These are phyloP conservation scores for Boletus reticulatus DNA, from an alignment of 768 basidiomycete species.

Conservation along the genomic window DNA sequence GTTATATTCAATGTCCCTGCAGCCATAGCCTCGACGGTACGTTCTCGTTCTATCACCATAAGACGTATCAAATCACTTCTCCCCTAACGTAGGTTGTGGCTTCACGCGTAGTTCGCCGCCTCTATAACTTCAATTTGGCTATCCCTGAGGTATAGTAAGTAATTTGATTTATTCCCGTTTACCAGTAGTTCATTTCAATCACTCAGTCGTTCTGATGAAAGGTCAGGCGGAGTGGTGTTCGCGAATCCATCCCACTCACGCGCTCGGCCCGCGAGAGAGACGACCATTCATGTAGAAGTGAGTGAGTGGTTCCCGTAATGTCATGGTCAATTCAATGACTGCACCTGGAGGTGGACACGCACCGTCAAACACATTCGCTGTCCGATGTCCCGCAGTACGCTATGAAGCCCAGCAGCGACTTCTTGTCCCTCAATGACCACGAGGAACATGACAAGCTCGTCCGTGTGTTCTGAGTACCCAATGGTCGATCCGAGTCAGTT, in stretches of 20 bases:
- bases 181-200: not conserved
- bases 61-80: not conserved
- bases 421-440: slow-evolving; percentile 23
- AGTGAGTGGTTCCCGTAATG: not conserved
- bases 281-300: slow-evolving; percentile 36
- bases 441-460: slow-evolving; percentile 15
- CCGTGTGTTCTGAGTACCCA: slow-evolving; percentile 9
- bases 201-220: slow-evolving; percentile 19
- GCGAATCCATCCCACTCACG: slow-evolving; percentile 16
- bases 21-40: slow-evolving; percentile 50
- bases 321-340: not conserved
- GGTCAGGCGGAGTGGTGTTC: slow-evolving; percentile 19
- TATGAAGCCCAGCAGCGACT: slow-evolving; percentile 22
- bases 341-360: slow-evolving; percentile 28
- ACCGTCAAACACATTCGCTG: slow-evolving; percentile 24
- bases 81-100: slow-evolving; percentile 48
- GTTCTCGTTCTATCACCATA: slow-evolving; percentile 12
- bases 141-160: slow-evolving; percentile 32
- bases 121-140: slow-evolving; percentile 45
- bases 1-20: slow-evolving; percentile 67
- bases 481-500: not conserved
- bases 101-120: slow-evolving; percentile 56
- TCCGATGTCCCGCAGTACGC: slow-evolving; percentile 22
- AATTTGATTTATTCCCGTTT: not conserved
- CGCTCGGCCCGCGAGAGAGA: slow-evolving; percentile 13